These are phyloP conservation scores for Gloeopeniophorella convolvens DNA, from an alignment of 768 basidiomycete species.

Conservation along the genomic window DNA sequence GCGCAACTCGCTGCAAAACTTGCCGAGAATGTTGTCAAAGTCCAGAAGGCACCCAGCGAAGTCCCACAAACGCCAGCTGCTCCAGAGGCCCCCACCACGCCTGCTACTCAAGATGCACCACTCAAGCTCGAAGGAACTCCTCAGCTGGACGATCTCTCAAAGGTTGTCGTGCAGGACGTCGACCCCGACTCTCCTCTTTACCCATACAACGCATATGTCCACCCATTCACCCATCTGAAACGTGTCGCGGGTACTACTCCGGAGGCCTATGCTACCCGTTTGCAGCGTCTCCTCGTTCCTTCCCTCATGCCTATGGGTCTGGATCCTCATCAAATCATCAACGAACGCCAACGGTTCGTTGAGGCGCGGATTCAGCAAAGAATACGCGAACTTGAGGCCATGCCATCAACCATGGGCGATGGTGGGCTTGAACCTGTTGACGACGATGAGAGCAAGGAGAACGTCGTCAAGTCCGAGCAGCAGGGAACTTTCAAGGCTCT, in stretches of 20 bases:
- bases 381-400: conserved; percentile 73
- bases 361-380: conserved; percentile 87
- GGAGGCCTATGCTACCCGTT: conserved; percentile 57
- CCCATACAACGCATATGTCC: conserved; percentile 85
- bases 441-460: conserved; percentile 31
- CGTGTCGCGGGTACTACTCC: conserved; percentile 56
- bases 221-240: conserved; percentile 78
- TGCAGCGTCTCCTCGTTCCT: conserved; percentile 80
- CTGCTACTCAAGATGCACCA: conserved; percentile 24
- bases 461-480: conserved; percentile 29
- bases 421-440: conserved; percentile 55
- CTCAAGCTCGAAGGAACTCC: conserved; percentile 52
- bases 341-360: conserved; percentile 87
- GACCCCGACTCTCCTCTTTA: conserved; percentile 76
- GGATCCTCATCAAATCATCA: conserved; percentile 85
- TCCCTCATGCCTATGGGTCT: conserved; percentile 87
- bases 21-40: conserved; percentile 70
- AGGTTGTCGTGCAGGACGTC: conserved; percentile 72
- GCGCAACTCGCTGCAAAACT: conserved; percentile 56
- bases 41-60: conserved; percentile 46
- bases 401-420: conserved; percentile 77
- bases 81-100: conserved; percentile 3
- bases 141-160: conserved; percentile 56
- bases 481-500: conserved; percentile 20
- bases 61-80: conserved; percentile 22